Percentiles rank a stretch among this genome's conserved stretches.
Conservation (phyloP, 345 rosid genomes). For the Eutrema heterophyllum region DNA sequence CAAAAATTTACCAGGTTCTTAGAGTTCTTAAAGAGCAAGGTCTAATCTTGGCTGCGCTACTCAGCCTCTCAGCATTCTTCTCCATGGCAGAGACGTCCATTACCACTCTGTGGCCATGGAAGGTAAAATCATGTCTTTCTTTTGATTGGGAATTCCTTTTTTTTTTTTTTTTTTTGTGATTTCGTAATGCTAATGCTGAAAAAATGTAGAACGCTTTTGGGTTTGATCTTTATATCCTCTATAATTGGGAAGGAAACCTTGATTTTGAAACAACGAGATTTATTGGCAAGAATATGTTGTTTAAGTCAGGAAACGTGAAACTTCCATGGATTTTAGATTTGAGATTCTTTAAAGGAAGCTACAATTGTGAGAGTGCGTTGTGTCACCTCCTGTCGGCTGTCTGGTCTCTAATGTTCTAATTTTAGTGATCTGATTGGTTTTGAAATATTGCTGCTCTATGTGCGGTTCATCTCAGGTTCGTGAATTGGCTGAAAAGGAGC, state of each 20-base stretch:
- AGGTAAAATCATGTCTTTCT: conserved; percentile 39
- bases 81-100: conserved; percentile 98
- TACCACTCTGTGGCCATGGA: conserved; percentile 94
- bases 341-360: not conserved
- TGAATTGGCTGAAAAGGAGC: conserved; percentile 93
- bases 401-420: conserved; percentile 3
- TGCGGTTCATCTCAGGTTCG: conserved; percentile 54
- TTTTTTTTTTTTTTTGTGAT: not conserved
- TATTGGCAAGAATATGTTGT: not conserved
- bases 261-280: not conserved
- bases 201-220: not conserved
- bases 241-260: not conserved
- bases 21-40: conserved; percentile 78
- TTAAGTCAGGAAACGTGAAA: not conserved
- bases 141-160: not conserved
- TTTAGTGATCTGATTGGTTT: conserved; percentile 11
- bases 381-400: not conserved
- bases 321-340: not conserved
- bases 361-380: not conserved
- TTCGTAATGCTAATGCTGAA: not conserved
- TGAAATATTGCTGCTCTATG: conserved; percentile 19
- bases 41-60: conserved; percentile 58
- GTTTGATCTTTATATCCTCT: conserved; percentile 4
- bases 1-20: conserved; percentile 66
- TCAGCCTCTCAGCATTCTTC: conserved; percentile 82